Conservation (phyloP, 2,329 filamentous ascomycete species). For the Lithohypha guttulata region DNA sequence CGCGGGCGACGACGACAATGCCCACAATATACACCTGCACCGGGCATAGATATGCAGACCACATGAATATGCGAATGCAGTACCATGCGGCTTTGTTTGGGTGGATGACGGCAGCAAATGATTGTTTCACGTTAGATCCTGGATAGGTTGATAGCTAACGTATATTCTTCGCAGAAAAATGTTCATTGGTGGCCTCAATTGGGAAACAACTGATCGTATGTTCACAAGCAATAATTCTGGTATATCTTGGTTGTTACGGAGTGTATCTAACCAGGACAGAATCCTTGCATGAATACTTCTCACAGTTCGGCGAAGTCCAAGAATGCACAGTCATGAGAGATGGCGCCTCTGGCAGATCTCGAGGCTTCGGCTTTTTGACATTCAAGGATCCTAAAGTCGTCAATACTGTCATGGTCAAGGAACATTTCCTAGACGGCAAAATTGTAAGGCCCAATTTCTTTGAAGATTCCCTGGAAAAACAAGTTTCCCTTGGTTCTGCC, state of each 20-base stretch:
- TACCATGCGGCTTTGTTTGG: slow-evolving; percentile 8
- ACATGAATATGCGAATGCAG: too few species aligned
- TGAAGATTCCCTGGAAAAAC: slow-evolving; percentile 19
- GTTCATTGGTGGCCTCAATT: slow-evolving; percentile 98
- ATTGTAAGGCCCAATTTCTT: slow-evolving; percentile 55
- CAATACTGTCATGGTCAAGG: slow-evolving; percentile 99
- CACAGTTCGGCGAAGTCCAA: slow-evolving; percentile 90
- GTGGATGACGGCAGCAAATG: too few species aligned
- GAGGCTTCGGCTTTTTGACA: slow-evolving; percentile 94
- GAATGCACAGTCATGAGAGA: slow-evolving; percentile 99
- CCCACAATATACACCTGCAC: too few species aligned
- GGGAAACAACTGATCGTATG: slow-evolving; percentile 98
- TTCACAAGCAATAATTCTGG: slow-evolving; percentile 17
- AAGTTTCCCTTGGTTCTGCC: slow-evolving; percentile 15
- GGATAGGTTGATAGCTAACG: slow-evolving; percentile 25
- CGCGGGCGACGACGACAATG: too few species aligned
- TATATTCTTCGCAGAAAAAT: slow-evolving; percentile 64
- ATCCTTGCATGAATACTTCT: slow-evolving; percentile 93
- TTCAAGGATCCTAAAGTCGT: slow-evolving; percentile 97
- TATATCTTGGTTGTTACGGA: not conserved
- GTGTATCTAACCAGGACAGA: slow-evolving; percentile 44
- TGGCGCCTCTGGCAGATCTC: slow-evolving; percentile 80
- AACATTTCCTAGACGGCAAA: slow-evolving; percentile 95
- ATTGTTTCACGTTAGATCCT: too few species aligned
- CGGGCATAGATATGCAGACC: too few species aligned